A percentile compares a stretch with the other conserved stretches of the same genome.
Conservation (phyloP, 345 rosid genomes). For the Eucalyptus regnans region DNA sequence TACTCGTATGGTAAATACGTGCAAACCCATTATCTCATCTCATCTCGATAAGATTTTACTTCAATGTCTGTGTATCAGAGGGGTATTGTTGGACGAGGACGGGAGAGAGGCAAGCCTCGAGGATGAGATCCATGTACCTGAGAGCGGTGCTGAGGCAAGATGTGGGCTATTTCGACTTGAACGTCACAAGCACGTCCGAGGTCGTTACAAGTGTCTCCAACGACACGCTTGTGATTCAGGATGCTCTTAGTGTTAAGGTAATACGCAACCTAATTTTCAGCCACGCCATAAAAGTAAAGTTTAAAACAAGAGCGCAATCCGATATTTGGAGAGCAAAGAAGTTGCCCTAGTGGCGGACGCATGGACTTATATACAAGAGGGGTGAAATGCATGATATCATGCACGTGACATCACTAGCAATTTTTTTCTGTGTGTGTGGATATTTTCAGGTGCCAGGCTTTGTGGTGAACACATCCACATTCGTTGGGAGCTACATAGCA, state of each 20-base stretch:
- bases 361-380: neutral
- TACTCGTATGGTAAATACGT: neutral
- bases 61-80: neutral
- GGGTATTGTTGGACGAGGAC: slow-evolving; percentile 8
- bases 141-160: slow-evolving; percentile 3
- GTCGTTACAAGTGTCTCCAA: neutral
- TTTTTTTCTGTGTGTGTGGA: neutral
- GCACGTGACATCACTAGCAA: neutral
- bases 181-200: neutral
- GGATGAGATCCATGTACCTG: slow-evolving; percentile 3
- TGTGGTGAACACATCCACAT: neutral
- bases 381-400: neutral
- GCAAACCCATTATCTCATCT: neutral
- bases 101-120: slow-evolving; percentile 7
- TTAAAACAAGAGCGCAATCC: neutral
- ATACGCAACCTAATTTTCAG: neutral
- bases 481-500: neutral
- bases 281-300: neutral
- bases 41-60: neutral
- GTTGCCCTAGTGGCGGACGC: neutral
- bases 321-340: neutral
- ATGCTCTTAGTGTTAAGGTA: slow-evolving; percentile 2
- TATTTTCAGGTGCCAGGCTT: slow-evolving; percentile 3
- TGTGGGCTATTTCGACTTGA: slow-evolving; percentile 1
- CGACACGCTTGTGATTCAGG: neutral